phyloP scores from a whole-genome alignment of 495 filamentous ascomycete genomes.

The Hypoxylon perforatum region DNA sequence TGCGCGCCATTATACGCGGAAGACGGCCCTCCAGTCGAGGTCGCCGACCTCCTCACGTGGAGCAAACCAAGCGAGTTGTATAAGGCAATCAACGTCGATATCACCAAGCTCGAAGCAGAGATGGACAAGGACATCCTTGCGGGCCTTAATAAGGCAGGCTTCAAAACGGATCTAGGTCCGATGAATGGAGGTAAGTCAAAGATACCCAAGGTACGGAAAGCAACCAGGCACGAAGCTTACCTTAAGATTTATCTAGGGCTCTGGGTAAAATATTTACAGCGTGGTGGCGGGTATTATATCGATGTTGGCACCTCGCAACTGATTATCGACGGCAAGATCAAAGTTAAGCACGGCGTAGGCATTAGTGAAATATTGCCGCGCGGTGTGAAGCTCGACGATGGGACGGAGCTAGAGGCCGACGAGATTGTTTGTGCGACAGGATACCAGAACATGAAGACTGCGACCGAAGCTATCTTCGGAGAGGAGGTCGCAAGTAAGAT shows the following conservation, averaged over 20 bases:
- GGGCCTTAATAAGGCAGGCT: constrained; percentile 73
- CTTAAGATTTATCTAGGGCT: too few relatives aligned
- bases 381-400: constrained; percentile 75
- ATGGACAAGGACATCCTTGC: constrained; percentile 66
- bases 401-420: constrained; percentile 74
- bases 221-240: too few relatives aligned
- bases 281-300: constrained; percentile 83
- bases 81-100: constrained; percentile 64
- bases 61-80: constrained; percentile 67
- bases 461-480: constrained; percentile 72
- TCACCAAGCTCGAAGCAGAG: constrained; percentile 59
- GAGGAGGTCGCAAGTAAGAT: constrained; percentile 73
- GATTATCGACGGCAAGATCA: constrained; percentile 80
- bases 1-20: constrained; percentile 73
- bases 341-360: constrained; percentile 71
- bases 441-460: constrained; percentile 81
- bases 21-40: constrained; percentile 67
- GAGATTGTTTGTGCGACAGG: constrained; percentile 88
- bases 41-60: constrained; percentile 70
- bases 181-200: constrained; percentile 70
- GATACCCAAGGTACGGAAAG: too few relatives aligned
- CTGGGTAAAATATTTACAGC: constrained; percentile 78
- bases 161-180: constrained; percentile 74
- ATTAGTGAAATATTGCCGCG: constrained; percentile 68
- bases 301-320: constrained; percentile 80